phyloP scores from a whole-genome alignment of 495 filamentous ascomycete genomes.

The Aspergillus panamensis region DNA sequence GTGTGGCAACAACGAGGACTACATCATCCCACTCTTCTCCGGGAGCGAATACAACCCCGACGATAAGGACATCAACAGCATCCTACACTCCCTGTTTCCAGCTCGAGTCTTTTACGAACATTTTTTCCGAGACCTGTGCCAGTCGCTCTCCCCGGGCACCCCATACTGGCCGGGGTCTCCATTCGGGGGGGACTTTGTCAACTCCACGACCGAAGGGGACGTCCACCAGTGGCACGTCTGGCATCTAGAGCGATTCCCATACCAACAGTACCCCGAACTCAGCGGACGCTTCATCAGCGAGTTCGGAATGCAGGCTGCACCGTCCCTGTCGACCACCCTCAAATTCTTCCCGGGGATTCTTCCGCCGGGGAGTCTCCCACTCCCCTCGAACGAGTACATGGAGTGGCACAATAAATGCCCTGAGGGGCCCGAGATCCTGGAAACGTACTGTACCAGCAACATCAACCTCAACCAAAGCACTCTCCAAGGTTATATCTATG shows the following conservation, averaged over 20 bases:
- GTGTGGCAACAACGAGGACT: neutral
- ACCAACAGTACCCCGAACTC: neutral
- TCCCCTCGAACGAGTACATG: neutral
- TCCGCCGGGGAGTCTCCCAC: neutral
- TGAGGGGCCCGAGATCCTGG: neutral
- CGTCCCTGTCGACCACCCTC: neutral
- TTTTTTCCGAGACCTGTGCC: neutral
- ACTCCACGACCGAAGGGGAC: neutral
- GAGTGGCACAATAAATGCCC: neutral
- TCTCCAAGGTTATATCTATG: neutral
- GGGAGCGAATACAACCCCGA: neutral
- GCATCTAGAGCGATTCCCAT: neutral
- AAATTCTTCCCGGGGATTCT: neutral
- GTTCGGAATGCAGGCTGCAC: neutral
- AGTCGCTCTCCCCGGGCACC: neutral
- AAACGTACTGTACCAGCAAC: neutral
- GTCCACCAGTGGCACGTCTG: slow-evolving; percentile 1
- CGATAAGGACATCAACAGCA: neutral
- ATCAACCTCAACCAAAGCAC: neutral
- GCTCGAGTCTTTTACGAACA: neutral
- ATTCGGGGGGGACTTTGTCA: neutral
- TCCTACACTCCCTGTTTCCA: neutral
- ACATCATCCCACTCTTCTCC: neutral
- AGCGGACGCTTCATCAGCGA: neutral
- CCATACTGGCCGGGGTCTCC: neutral